Percentiles rank a stretch among this genome's conserved stretches.
phyloP scores from a whole-genome alignment of 140 eudicot species.

The Cichorium intybus region DNA sequence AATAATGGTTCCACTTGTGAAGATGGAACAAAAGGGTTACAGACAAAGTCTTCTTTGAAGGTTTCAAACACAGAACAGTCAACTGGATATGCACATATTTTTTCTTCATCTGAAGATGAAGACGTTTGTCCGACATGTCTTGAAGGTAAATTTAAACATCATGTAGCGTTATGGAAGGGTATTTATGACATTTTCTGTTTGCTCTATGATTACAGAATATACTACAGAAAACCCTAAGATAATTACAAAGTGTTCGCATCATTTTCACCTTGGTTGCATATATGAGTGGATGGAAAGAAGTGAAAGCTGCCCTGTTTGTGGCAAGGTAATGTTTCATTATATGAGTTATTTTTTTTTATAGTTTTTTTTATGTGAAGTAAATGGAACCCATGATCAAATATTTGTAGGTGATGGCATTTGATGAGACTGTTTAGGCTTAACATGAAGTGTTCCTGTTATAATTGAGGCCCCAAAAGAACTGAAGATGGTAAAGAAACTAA shows the following conservation, averaged over 20 bases:
- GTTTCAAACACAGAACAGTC: conserved; percentile 53
- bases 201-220: conserved; percentile 63
- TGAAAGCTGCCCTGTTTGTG: conserved; percentile 89
- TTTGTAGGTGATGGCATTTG: conserved; percentile 82
- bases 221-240: conserved; percentile 88
- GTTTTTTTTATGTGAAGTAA: background rate
- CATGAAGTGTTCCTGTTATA: conserved; percentile 21
- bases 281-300: conserved; percentile 97
- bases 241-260: conserved; percentile 82
- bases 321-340: conserved; percentile 58
- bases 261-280: conserved; percentile 93
- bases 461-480: conserved; percentile 34
- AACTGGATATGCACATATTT: conserved; percentile 63
- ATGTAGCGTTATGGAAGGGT: background rate
- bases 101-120: conserved; percentile 86
- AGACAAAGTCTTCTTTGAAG: conserved; percentile 52
- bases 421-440: conserved; percentile 60
- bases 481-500: conserved; percentile 21
- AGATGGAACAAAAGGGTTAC: conserved; percentile 62
- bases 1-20: conserved; percentile 53
- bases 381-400: conserved; percentile 12
- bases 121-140: conserved; percentile 99
- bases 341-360: background rate
- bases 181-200: background rate
- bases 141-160: conserved; percentile 53